phyloP scores from a whole-genome alignment of 2,329 filamentous ascomycete genomes.

The Sclerotinia trifoliorum region DNA sequence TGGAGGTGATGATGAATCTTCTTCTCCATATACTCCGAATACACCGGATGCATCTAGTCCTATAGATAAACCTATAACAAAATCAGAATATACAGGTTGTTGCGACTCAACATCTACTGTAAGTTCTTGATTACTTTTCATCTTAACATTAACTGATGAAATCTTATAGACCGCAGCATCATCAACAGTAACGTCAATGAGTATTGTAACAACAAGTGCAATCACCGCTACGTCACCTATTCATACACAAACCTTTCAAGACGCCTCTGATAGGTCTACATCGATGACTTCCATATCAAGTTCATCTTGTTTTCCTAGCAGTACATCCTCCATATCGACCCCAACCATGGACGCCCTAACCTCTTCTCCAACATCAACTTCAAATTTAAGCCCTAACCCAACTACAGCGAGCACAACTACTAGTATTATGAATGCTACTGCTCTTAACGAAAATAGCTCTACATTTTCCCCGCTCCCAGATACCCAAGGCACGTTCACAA shows the following conservation, averaged over 20 bases:
- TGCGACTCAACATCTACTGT: not conserved
- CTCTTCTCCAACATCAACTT: not conserved
- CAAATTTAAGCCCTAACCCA: not conserved
- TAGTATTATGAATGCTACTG: not conserved
- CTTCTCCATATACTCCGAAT: not conserved
- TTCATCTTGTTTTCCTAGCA: not conserved
- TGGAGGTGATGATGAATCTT: conserved; percentile 1
- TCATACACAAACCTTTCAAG: conserved; percentile 2
- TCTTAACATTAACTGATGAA: not conserved
- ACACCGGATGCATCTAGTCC: not conserved
- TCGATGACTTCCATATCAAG: not conserved
- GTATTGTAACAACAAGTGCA: not conserved
- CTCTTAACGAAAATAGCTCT: not conserved
- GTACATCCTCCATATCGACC: not conserved
- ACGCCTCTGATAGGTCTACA: not conserved
- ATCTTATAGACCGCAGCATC: not conserved
- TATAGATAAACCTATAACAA: not conserved
- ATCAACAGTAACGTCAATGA: not conserved
- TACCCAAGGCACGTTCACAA: not conserved
- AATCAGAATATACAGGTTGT: not conserved
- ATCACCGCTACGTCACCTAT: not conserved
- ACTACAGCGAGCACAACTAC: not conserved
- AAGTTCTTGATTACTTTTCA: not conserved
- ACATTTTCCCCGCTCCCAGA: not conserved
- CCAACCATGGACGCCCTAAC: not conserved